Evolutionary conservation across 495 filamentous ascomycete species (phyloP).

Genomic region (Thozetella sp.): DNA sequence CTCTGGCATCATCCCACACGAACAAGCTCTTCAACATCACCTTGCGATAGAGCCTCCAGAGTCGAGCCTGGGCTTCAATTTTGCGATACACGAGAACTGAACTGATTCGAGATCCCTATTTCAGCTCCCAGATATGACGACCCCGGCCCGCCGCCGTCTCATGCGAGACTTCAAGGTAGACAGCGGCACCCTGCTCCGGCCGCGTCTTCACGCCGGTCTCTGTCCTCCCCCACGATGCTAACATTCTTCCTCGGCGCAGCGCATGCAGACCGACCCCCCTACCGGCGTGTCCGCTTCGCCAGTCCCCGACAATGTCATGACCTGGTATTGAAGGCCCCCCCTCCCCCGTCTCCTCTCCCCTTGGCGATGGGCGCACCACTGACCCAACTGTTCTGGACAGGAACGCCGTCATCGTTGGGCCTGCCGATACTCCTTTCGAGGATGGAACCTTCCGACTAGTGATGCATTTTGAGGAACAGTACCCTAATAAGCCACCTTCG

Average conservation of each 20-base stretch:
- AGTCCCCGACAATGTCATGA: slow-evolving; percentile 99
- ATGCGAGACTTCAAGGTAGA: slow-evolving; percentile 98
- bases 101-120: not conserved
- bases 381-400: slow-evolving; percentile 44
- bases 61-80: not conserved
- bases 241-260: slow-evolving; percentile 52
- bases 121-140: slow-evolving; percentile 72
- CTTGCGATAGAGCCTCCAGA: not conserved
- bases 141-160: slow-evolving; percentile 87
- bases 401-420: slow-evolving; percentile 99
- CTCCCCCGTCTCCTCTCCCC: not conserved
- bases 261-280: slow-evolving; percentile 99
- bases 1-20: not conserved
- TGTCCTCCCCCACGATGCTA: slow-evolving; percentile 7
- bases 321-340: slow-evolving; percentile 76
- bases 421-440: slow-evolving; percentile 96
- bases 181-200: slow-evolving; percentile 4
- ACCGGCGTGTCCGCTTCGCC: slow-evolving; percentile 97
- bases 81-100: not conserved
- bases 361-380: slow-evolving; percentile 5
- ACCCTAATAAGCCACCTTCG: slow-evolving; percentile 95
- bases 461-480: slow-evolving; percentile 99
- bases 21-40: not conserved
- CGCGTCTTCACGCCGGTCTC: slow-evolving; percentile 6
- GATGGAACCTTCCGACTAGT: slow-evolving; percentile 97